phyloP scores from a whole-genome alignment of 441 rosid species.

The Arabidopsis lyrata region DNA sequence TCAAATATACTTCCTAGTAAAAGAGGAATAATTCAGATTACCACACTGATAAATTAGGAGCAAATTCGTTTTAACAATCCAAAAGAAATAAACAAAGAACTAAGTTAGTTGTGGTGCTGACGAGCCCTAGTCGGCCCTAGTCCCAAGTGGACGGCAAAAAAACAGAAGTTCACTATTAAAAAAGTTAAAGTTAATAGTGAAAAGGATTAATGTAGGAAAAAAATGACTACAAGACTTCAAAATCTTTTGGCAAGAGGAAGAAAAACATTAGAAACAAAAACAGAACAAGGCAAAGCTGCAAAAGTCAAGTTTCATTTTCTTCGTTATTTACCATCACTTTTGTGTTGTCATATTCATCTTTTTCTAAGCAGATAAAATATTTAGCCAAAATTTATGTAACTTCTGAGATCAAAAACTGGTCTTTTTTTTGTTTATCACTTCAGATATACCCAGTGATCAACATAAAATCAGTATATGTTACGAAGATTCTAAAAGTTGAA shows the following conservation, averaged over 20 bases:
- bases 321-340: slow-evolving; percentile 23
- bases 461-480: neutral
- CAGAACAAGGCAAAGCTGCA: slow-evolving; percentile 32
- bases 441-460: slow-evolving; percentile 4
- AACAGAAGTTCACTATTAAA: slow-evolving; percentile 27
- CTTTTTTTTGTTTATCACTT: neutral
- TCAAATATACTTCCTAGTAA: slow-evolving; percentile 20
- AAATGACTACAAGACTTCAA: neutral
- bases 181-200: slow-evolving; percentile 24
- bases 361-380: neutral
- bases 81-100: slow-evolving; percentile 27
- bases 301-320: slow-evolving; percentile 42
- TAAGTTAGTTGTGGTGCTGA: slow-evolving; percentile 38
- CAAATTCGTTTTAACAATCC: slow-evolving; percentile 24
- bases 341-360: neutral
- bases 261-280: neutral
- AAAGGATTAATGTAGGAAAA: neutral
- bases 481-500: slow-evolving; percentile 18
- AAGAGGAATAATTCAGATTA: slow-evolving; percentile 32
- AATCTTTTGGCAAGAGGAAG: slow-evolving; percentile 18
- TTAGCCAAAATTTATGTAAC: neutral
- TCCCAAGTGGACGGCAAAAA: slow-evolving; percentile 35
- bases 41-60: slow-evolving; percentile 1
- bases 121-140: too few relatives aligned
- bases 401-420: neutral